Evolutionary conservation across 306 rosid species (phyloP).

Genomic region (cucumber (Cucumis sativus)): DNA sequence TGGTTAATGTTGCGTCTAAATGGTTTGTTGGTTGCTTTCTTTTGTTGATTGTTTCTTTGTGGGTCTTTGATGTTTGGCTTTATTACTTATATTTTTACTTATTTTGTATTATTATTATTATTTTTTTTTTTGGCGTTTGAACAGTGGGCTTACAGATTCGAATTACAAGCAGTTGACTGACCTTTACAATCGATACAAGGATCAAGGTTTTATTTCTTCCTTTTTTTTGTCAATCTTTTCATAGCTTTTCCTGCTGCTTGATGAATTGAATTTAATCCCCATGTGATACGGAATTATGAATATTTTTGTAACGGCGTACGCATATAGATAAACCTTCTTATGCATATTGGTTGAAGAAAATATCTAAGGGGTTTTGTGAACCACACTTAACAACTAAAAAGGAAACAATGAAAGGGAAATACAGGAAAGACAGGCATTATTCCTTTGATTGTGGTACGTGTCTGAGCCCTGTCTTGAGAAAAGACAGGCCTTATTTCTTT

Average conservation of each 20-base stretch:
- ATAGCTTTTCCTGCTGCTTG: background rate
- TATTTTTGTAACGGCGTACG: background rate
- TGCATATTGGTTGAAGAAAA: background rate
- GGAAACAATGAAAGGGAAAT: background rate
- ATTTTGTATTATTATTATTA: background rate
- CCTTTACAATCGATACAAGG: slow-evolving; percentile 52
- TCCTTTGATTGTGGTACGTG: background rate
- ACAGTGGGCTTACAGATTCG: slow-evolving; percentile 59
- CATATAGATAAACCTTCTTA: background rate
- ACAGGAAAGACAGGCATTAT: background rate
- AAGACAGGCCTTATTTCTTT: background rate
- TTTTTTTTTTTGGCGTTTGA: background rate
- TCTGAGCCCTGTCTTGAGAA: background rate
- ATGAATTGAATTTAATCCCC: background rate
- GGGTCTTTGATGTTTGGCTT: background rate
- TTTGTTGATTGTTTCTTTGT: background rate
- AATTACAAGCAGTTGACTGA: slow-evolving; percentile 81
- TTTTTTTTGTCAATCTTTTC: background rate
- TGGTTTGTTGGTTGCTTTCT: slow-evolving; percentile 34
- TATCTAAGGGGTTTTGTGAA: background rate
- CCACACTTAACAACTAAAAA: background rate
- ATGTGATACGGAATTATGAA: background rate
- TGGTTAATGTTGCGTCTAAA: slow-evolving; percentile 91
- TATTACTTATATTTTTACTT: background rate
- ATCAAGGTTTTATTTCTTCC: slow-evolving; percentile 29